Base-by-base conservation (phyloP, 129 eudicot genomes). In the Kitagawia praeruptora region DNA sequence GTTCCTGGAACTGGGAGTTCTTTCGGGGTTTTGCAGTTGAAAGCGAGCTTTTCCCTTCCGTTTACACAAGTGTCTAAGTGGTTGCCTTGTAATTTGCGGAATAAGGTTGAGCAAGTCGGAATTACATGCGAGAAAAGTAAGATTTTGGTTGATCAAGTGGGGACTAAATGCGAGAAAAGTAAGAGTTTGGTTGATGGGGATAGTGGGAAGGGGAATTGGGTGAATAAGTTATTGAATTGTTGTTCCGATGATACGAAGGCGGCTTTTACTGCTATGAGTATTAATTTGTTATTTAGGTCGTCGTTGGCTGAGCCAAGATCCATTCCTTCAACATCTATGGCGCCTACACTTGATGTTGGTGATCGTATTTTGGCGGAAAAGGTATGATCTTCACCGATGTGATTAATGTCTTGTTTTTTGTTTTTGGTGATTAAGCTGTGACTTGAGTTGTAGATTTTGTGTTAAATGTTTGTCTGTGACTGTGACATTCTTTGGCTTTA, bases 271-370 rank as follows among this genome's bases (percentile, higher is more conserved):
- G 73, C 73, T 31, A 31, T 67, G 73, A 67, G 73, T 34, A 67
- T 67, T 13, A 67, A 67, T 67, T 67, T 31, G 13, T 8, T 92
- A 25, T 94, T 87, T 39, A 77, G 85, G 66, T 91, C 98, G 7
- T 88, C 92, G 25, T 85, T 94, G 85, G 98, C 97, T 0, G 98
- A 94, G 84, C 96, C 98, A 3, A 87, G 93, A 69, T 94, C 98
- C 15, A 94, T 94, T 42, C 98, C 98, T 5, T 91, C 98, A 0
- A 72, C 87, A 3, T 91, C 98, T 53, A 94, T 94, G 98, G 85
- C 75, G 64, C 98, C 98, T 41, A 94, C 98, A 0, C 93, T 94
- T 47, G 90, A 94, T 78, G 92, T 79, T 18, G 98, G 98, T 37
- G 98, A 94, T 74, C 93, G 98, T 3, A 86, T 94, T 70, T 42